These are phyloP conservation scores for Nakazawaea wickerhamii DNA, from an alignment of 805 yeast species.

Conservation along the genomic window DNA sequence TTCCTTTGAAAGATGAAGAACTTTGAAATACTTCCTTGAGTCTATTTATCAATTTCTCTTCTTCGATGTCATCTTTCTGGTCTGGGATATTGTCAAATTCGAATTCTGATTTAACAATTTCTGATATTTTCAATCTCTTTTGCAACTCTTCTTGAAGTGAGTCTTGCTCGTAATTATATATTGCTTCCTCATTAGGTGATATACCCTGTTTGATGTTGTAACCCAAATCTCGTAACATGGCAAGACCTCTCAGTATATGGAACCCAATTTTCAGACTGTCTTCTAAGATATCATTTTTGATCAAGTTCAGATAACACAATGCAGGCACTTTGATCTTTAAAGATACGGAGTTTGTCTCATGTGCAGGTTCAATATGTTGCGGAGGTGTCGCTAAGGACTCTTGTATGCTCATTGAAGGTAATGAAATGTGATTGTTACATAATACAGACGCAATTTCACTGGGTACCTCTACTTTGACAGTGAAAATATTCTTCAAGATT, in stretches of 20 bases:
- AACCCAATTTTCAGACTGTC: slow-evolving; percentile 17
- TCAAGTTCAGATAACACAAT: slow-evolving; percentile 6
- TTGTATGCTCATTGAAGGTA: neutral
- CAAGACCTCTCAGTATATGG: slow-evolving; percentile 20
- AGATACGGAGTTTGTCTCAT: neutral
- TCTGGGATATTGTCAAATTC: slow-evolving; percentile 9
- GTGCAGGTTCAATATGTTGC: neutral
- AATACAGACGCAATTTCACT: slow-evolving; percentile 9
- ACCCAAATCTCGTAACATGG: slow-evolving; percentile 14
- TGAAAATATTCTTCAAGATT: slow-evolving; percentile 23
- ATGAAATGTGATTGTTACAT: neutral
- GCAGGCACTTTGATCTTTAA: neutral
- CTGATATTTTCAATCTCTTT: slow-evolving; percentile 22
- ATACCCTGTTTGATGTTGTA: neutral
- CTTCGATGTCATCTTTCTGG: slow-evolving; percentile 6
- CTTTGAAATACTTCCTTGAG: slow-evolving; percentile 6
- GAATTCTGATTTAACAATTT: slow-evolving; percentile 17
- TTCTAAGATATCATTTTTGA: neutral
- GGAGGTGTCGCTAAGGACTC: neutral
- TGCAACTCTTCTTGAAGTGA: slow-evolving; percentile 27
- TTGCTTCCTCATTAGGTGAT: neutral
- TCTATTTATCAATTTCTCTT: slow-evolving; percentile 15
- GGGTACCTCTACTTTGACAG: slow-evolving; percentile 17
- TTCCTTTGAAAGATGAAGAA: slow-evolving; percentile 2
- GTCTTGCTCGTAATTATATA: slow-evolving; percentile 13